Conservation (phyloP, 2,329 filamentous ascomycete species). For the Alternaria postmessia region DNA sequence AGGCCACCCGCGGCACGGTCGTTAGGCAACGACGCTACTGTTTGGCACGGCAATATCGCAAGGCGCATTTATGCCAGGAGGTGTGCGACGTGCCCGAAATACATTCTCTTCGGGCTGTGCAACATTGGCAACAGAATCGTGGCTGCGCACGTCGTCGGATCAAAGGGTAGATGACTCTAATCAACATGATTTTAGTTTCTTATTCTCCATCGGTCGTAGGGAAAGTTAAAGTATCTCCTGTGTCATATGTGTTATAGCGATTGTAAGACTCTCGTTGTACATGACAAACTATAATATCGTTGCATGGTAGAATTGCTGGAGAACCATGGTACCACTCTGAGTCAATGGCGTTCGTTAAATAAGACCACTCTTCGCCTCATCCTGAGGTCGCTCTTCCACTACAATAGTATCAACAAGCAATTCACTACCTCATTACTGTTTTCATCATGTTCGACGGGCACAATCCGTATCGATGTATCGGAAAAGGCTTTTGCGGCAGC, state of each 20-base stretch:
- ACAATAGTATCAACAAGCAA: no score
- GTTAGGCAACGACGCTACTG: neutral
- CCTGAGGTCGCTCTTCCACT: no score
- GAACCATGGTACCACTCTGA: neutral
- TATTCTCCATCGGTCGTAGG: rapidly evolving
- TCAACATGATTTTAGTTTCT: no score
- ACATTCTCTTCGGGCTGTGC: neutral
- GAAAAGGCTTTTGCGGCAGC: constrained; percentile 29
- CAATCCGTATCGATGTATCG: constrained; percentile 22
- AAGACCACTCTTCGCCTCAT: neutral
- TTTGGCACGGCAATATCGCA: neutral
- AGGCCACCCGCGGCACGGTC: neutral
- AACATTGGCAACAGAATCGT: no score
- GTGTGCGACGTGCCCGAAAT: neutral
- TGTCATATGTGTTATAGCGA: neutral
- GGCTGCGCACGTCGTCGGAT: no score
- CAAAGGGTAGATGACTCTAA: no score
- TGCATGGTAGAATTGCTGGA: neutral
- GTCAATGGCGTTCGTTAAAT: neutral
- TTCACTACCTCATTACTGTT: no score
- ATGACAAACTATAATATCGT: neutral
- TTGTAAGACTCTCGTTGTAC: neutral
- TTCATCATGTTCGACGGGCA: neutral
- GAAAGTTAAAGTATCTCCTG: neutral
- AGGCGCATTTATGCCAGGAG: neutral